These are phyloP conservation scores for Picea abies DNA, from an alignment of 83 land plant genomes.

Conservation along the genomic window DNA sequence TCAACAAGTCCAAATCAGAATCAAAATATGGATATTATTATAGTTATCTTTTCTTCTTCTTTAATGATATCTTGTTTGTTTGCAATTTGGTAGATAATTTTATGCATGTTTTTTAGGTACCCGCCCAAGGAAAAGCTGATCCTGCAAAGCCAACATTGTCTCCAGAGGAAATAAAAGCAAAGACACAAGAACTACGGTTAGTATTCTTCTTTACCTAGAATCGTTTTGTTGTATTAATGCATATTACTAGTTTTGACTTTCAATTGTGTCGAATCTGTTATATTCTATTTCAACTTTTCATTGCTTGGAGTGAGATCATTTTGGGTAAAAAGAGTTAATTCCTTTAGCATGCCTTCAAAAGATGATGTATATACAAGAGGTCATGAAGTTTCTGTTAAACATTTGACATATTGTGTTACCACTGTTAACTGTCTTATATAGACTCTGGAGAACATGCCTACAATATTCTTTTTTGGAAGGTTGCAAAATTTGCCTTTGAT, in stretches of 20 bases:
- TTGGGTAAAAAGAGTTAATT: not conserved
- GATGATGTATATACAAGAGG: too few species aligned
- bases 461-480: too few species aligned
- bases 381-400: too few species aligned
- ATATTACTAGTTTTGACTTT: not conserved
- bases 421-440: too few species aligned
- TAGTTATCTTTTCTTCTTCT: not conserved
- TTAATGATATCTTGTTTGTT: constrained; percentile 8
- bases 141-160: constrained; percentile 59
- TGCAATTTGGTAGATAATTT: not conserved
- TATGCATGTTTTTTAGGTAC: constrained; percentile 38
- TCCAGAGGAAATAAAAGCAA: constrained; percentile 85
- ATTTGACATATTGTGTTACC: too few species aligned
- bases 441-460: too few species aligned
- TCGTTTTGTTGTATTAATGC: not conserved
- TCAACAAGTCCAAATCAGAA: too few species aligned
- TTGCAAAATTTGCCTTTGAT: too few species aligned
- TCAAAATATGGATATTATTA: not conserved
- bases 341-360: too few species aligned
- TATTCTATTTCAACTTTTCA: not conserved
- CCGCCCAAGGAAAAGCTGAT: constrained; percentile 41
- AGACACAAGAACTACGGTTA: constrained; percentile 67
- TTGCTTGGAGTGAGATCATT: not conserved
- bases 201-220: not conserved
- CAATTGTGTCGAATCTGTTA: not conserved